A percentile compares a stretch with the other conserved stretches of the same genome.
Evolutionary conservation across 257 asterid genomes (phyloP).

Genomic region (Paulownia fortunei): DNA sequence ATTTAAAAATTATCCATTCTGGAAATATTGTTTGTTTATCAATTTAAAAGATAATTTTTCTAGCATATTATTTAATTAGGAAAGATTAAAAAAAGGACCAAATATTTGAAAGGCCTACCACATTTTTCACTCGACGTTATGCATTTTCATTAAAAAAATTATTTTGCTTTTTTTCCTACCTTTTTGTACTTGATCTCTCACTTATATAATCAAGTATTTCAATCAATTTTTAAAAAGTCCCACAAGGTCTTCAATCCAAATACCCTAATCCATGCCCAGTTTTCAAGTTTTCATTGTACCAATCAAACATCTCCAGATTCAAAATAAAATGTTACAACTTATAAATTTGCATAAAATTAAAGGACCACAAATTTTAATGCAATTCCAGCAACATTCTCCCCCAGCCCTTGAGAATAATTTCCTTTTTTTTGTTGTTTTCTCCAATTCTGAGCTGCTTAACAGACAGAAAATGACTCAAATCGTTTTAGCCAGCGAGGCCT

Average conservation of each 20-base stretch:
- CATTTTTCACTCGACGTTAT: background rate
- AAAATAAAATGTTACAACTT: background rate
- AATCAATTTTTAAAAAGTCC: too few species aligned
- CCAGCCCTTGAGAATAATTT: conserved; percentile 41
- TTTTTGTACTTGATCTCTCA: too few species aligned
- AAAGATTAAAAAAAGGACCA: background rate
- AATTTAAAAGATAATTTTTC: too few species aligned
- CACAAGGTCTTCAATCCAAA: too few species aligned
- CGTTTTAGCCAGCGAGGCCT: conserved; percentile 42
- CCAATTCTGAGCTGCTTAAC: conserved; percentile 20
- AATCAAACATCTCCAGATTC: background rate
- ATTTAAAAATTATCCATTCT: too few species aligned
- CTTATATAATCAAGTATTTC: too few species aligned
- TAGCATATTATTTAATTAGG: too few species aligned
- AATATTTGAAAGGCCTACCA: background rate
- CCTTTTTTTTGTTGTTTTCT: conserved; percentile 47
- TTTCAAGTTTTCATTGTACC: background rate
- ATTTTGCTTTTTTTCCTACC: too few species aligned
- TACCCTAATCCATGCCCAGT: background rate
- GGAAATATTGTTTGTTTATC: too few species aligned
- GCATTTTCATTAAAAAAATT: too few species aligned
- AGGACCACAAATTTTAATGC: conserved; percentile 35
- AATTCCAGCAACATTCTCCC: conserved; percentile 36
- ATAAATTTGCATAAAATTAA: background rate
- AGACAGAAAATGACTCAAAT: conserved; percentile 37